Percentiles rank a stretch among this genome's conserved stretches.
Evolutionary conservation across 305 asterid genomes (phyloP).

Genomic region (Coffea humblotiana): DNA sequence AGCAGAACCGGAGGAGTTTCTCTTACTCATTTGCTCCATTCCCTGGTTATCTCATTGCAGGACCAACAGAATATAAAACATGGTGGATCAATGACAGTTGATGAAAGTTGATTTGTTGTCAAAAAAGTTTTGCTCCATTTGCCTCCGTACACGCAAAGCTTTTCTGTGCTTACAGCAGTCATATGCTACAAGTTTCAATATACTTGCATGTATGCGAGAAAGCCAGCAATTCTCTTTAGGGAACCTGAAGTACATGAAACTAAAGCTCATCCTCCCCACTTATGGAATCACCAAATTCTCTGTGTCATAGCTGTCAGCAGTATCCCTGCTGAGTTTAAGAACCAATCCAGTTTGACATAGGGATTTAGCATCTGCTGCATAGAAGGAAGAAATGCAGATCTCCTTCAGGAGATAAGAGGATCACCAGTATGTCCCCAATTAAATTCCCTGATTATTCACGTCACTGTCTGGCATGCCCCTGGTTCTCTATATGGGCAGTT

Average conservation of each 20-base stretch:
- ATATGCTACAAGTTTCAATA: neutral
- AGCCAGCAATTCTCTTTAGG: neutral
- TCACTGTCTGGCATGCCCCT: no score
- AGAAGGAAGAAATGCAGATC: neutral
- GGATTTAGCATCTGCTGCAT: neutral
- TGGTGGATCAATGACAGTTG: neutral
- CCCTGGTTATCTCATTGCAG: neutral
- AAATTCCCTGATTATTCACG: neutral
- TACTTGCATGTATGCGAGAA: neutral
- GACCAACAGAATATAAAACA: neutral
- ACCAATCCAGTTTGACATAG: neutral
- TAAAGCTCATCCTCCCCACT: neutral
- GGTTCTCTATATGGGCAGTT: neutral
- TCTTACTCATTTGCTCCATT: neutral
- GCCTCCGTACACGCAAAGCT: neutral
- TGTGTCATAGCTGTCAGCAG: neutral
- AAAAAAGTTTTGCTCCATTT: neutral
- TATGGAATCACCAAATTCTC: neutral
- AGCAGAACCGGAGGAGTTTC: neutral
- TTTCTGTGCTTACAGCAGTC: neutral
- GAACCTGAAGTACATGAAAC: neutral
- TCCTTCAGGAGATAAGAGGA: neutral
- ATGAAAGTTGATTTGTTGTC: neutral
- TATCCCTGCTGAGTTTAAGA: neutral
- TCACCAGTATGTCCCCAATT: neutral